phyloP scores from a whole-genome alignment of 2,329 filamentous ascomycete genomes.

The Myriosclerotinia curreyana region DNA sequence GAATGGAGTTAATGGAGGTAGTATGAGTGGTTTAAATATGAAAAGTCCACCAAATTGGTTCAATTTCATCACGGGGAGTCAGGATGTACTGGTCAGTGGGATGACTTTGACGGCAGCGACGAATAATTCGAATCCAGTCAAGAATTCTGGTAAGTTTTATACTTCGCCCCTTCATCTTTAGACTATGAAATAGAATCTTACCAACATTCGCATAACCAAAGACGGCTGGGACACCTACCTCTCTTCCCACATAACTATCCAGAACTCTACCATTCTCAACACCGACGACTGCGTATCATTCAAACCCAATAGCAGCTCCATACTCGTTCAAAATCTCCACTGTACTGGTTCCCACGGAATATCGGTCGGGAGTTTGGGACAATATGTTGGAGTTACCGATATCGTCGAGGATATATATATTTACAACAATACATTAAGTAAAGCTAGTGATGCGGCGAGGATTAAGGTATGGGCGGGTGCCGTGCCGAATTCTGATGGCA shows the following conservation, averaged over 20 bases:
- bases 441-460: constrained; percentile 56
- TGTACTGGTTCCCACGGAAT: constrained; percentile 52
- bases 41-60: constrained; percentile 18
- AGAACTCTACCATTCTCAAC: constrained; percentile 18
- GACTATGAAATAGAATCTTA: no score
- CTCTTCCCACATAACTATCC: constrained; percentile 17
- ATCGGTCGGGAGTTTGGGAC: constrained; percentile 56
- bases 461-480: constrained; percentile 59
- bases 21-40: constrained; percentile 14
- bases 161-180: not conserved
- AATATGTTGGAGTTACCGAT: constrained; percentile 50
- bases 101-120: constrained; percentile 10
- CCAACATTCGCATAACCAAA: not conserved
- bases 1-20: constrained; percentile 14
- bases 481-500: constrained; percentile 46
- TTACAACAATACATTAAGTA: constrained; percentile 45
- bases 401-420: constrained; percentile 49
- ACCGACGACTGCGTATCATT: constrained; percentile 51
- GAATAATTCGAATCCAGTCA: constrained; percentile 3
- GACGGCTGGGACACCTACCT: constrained; percentile 21
- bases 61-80: constrained; percentile 5
- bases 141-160: constrained; percentile 14
- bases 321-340: constrained; percentile 47
- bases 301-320: constrained; percentile 56
- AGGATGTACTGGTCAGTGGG: constrained; percentile 14